A percentile compares a stretch with the other conserved stretches of the same genome.
Conservation (phyloP, 2,329 filamentous ascomycete genomes). For the Fusarium sacchari region DNA sequence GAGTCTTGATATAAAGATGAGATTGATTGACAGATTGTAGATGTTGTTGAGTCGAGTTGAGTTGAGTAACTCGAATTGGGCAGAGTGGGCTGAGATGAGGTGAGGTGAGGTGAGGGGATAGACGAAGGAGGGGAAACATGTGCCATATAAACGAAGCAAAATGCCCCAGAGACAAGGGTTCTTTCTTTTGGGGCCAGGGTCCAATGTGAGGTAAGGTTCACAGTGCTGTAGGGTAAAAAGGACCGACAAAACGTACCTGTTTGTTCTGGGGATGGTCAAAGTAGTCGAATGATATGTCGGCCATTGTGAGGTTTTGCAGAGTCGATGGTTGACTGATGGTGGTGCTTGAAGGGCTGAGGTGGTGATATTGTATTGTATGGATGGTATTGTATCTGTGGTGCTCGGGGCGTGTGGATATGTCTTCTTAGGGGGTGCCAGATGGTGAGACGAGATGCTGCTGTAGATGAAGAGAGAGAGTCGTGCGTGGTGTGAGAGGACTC, state of each 20-base stretch:
- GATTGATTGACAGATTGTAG: constrained; percentile 21
- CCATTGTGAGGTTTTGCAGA: constrained; percentile 31
- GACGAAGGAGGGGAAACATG: constrained; percentile 33
- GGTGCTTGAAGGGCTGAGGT: constrained; percentile 13
- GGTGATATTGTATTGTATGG: constrained; percentile 37
- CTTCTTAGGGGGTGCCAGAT: no score
- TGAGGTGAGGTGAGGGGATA: constrained; percentile 37
- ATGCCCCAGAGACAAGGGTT: constrained; percentile 41
- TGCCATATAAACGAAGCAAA: constrained; percentile 42
- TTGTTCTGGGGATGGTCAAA: constrained; percentile 43
- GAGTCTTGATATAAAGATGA: constrained; percentile 34
- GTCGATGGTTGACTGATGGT: constrained; percentile 35
- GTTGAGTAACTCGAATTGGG: constrained; percentile 14
- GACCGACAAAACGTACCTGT: constrained; percentile 39
- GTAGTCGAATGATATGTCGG: constrained; percentile 45
- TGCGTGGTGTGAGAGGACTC: constrained; percentile 33
- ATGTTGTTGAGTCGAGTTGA: background rate
- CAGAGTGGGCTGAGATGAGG: constrained; percentile 39
- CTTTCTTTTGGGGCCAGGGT: background rate
- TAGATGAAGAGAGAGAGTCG: background rate
- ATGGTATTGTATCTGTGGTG: constrained; percentile 18
- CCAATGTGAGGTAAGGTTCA: background rate
- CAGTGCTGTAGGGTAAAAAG: constrained; percentile 7
- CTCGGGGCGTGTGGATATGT: constrained; percentile 25
- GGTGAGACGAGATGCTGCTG: constrained; percentile 23